Evolutionary conservation across 2,329 filamentous ascomycete species (phyloP).

Genomic region (Pezicula radicicola): DNA sequence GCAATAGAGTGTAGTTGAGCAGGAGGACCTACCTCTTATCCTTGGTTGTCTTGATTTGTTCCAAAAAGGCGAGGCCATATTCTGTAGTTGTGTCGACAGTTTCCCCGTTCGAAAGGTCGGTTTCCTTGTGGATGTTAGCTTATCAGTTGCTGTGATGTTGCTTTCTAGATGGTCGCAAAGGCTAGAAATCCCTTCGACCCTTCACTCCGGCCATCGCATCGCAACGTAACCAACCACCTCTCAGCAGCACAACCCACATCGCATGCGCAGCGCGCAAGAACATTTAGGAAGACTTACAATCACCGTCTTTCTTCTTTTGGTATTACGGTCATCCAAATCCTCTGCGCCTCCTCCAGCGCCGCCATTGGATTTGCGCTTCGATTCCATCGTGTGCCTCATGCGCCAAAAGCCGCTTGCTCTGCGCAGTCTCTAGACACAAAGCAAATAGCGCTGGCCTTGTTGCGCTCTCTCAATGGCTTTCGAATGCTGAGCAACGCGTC

Average conservation of each 20-base stretch:
- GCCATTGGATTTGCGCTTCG: conserved; percentile 52
- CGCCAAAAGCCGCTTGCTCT: neutral
- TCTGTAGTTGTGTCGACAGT: conserved; percentile 66
- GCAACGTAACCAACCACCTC: conserved; percentile 10
- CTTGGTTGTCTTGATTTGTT: conserved; percentile 70
- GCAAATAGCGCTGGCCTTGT: neutral
- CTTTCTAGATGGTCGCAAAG: conserved; percentile 5
- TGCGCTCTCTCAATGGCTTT: neutral
- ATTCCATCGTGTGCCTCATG: conserved; percentile 23
- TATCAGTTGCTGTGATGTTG: conserved; percentile 27
- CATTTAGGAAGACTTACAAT: conserved; percentile 43
- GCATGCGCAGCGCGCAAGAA: conserved; percentile 6
- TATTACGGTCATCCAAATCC: conserved; percentile 48
- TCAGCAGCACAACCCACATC: conserved; percentile 10
- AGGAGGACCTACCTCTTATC: conserved; percentile 70
- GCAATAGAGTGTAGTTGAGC: conserved; percentile 3
- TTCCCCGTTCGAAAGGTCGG: conserved; percentile 40
- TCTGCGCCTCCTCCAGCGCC: conserved; percentile 38
- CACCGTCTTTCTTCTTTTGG: conserved; percentile 56
- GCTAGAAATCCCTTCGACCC: conserved; percentile 3
- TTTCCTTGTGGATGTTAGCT: conserved; percentile 18
- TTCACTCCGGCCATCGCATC: conserved; percentile 19
- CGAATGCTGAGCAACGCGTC: too few relatives aligned
- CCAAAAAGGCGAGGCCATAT: conserved; percentile 70
- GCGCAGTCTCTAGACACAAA: neutral